These are phyloP conservation scores for Jamesozyma jinghongensis DNA, from an alignment of 805 yeast species.

Conservation along the genomic window DNA sequence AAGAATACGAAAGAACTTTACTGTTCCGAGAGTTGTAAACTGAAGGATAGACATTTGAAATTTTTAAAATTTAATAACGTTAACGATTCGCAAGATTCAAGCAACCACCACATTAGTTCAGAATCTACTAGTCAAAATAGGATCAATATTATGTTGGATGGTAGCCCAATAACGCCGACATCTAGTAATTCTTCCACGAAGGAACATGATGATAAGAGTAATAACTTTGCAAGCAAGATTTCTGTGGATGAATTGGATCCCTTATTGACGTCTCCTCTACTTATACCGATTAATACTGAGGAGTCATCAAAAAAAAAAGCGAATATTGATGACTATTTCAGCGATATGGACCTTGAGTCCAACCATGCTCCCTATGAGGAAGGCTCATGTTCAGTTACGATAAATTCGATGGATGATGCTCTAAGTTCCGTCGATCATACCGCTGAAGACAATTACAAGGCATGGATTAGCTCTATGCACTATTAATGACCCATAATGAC, in stretches of 20 bases:
- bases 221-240: neutral
- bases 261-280: conserved; percentile 13
- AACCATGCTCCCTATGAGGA: neutral
- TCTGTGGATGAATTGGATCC: conserved; percentile 5
- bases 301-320: neutral
- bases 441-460: conserved; percentile 23
- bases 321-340: neutral
- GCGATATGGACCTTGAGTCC: neutral
- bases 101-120: neutral
- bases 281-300: conserved; percentile 7
- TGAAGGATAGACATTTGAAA: neutral
- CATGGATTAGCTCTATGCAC: conserved; percentile 12
- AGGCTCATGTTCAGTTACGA: too few relatives aligned
- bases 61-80: neutral
- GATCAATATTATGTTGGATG: neutral
- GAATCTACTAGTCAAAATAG: neutral
- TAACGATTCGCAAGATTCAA: neutral
- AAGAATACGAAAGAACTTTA: neutral
- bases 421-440: conserved; percentile 12
- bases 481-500: neutral
- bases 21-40: conserved; percentile 3
- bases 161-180: neutral
- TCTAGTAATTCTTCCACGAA: neutral
- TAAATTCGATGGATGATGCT: neutral
- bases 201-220: neutral